Percentiles rank a stretch among this genome's conserved stretches.
Evolutionary conservation across 2,329 filamentous ascomycete species (phyloP).

Genomic region (Diaporthe sp.): DNA sequence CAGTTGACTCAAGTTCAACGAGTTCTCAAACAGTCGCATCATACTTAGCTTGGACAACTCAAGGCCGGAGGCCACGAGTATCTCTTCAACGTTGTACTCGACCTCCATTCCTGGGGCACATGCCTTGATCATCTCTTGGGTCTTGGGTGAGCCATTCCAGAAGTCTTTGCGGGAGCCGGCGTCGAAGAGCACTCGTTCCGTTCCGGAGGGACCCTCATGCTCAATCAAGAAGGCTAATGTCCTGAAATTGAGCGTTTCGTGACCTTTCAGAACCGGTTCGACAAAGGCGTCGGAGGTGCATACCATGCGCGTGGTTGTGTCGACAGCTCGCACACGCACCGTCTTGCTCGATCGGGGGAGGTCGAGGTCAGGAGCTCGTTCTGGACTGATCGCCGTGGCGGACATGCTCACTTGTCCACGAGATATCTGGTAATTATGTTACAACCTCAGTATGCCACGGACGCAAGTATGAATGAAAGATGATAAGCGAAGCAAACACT

Average conservation of each 20-base stretch:
- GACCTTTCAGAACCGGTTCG: background rate
- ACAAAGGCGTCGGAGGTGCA: background rate
- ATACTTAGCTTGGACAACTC: slow-evolving; percentile 10
- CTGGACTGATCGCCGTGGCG: background rate
- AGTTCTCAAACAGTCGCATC: background rate
- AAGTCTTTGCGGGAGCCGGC: slow-evolving; percentile 11
- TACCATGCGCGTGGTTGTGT: slow-evolving; percentile 3
- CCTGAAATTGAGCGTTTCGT: slow-evolving; percentile 1
- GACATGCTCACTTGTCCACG: background rate
- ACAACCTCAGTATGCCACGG: background rate
- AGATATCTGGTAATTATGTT: background rate
- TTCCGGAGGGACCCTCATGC: background rate
- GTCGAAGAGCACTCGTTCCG: background rate
- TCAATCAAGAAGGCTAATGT: slow-evolving; percentile 2
- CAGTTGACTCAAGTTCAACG: background rate
- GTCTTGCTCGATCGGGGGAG: background rate
- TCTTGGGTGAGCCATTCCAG: background rate
- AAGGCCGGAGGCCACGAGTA: background rate
- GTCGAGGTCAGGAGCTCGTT: background rate
- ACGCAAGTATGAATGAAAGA: background rate
- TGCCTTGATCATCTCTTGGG: background rate
- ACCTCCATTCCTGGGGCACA: background rate
- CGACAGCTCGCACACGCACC: slow-evolving; percentile 1
- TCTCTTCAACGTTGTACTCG: background rate
- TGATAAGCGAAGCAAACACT: too few species aligned